Base-by-base conservation (phyloP, 768 basidiomycete species). In the Pulveroboletus sp. region DNA sequence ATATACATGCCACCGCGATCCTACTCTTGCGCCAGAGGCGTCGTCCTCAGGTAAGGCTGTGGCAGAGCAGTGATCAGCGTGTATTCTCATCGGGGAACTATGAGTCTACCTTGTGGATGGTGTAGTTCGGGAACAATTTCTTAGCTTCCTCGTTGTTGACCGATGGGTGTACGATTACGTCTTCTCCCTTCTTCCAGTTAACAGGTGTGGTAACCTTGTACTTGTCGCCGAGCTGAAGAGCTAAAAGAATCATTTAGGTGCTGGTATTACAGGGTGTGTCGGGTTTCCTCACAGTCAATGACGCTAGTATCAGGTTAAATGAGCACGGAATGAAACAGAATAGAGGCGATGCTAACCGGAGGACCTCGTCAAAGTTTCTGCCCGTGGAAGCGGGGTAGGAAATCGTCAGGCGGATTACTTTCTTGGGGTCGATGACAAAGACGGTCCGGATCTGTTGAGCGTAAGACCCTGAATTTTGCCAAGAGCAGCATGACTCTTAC, bases 381-480 rank as follows among this genome's bases (percentile, higher is more conserved):
- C 95, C 96, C 60, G 94, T 93, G 12, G 92, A 86, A 42, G 95
- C 94, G 50, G 96, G 96, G 76, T 98, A 98, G 23, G 92, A 74
- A 57, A 99, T 61, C 14, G 83, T 89, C 61, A 96, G 73, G 54
- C 95, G 89, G 65, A 99, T 96, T 61, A 82, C 78, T 75, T 96
- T 93, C 74, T 91, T 92, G 38, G 96, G 94, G 73, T 99, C 96
- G 63, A 99, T 92, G 57, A 99, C 74, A 71, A 95, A 99, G 53
- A 99, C 96, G 8, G 93, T 96, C 52, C 96, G 87, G 71, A 99
- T 83, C 86, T 90, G 49, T 16, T 29, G 38, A 14, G 12, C 16
- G 22, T 55, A 31, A 50, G 43, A 13, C 17, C 6, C 35, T n/a
- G 24, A 13, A 10, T 32, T 32, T 23, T 35, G 31, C 22, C 24